phyloP scores from a whole-genome alignment of 768 basidiomycete genomes.

The Pholiota microspora region DNA sequence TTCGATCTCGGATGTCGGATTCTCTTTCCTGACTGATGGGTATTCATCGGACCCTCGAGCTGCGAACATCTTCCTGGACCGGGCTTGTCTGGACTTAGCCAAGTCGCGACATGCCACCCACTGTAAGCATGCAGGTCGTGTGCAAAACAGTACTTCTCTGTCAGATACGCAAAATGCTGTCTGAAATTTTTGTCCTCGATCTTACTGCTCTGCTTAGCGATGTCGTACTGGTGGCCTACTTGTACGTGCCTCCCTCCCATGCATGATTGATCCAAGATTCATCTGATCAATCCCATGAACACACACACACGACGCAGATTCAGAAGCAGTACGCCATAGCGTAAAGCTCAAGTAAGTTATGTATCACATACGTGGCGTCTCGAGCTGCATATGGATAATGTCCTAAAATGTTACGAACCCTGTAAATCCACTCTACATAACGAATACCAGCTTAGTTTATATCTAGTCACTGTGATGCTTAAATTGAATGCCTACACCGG shows the following conservation, averaged over 20 bases:
- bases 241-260: not conserved
- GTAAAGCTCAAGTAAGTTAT: not conserved
- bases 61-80: not conserved
- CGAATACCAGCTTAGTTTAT: not conserved
- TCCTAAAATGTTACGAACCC: not conserved
- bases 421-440: slow-evolving; percentile 1
- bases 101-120: not conserved
- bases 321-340: not conserved
- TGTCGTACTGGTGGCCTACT: not conserved
- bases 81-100: not conserved
- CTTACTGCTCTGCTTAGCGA: not conserved
- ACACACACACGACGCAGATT: not conserved
- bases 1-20: not conserved
- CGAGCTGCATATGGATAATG: not conserved
- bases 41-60: not conserved
- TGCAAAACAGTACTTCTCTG: not conserved
- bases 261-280: slow-evolving; percentile 8
- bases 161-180: not conserved
- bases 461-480: not conserved
- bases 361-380: not conserved
- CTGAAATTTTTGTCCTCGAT: not conserved
- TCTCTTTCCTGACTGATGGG: not conserved
- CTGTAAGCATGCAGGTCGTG: not conserved
- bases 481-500: slow-evolving; percentile 5
- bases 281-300: not conserved